Percentiles rank a stretch among this genome's conserved stretches.
Conservation (phyloP, 139 green algal species). For the Diplosphaera chodatii region DNA sequence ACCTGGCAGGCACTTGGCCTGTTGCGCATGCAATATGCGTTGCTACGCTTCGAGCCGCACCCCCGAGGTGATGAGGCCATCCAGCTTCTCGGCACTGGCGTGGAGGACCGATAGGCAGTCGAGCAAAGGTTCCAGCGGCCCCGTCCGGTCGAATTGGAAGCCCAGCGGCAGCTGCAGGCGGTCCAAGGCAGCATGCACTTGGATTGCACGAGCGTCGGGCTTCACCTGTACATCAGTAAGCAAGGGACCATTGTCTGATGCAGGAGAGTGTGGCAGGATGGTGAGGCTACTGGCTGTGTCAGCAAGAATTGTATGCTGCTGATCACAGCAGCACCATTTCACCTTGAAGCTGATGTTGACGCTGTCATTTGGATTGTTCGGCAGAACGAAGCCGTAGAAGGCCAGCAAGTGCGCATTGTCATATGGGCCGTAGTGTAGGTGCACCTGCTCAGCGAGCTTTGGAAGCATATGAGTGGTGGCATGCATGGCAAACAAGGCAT, state of each 20-base stretch:
- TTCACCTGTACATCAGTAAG: neutral
- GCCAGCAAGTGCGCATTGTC: conserved; percentile 57
- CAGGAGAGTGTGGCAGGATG: no score
- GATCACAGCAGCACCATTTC: no score
- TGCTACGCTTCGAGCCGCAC: neutral
- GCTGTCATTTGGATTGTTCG: conserved; percentile 42
- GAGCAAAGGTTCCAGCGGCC: neutral
- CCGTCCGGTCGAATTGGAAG: no score
- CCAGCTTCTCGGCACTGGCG: neutral
- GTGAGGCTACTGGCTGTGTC: no score
- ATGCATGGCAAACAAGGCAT: no score
- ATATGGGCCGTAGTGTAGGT: conserved; percentile 58
- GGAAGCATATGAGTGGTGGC: no score
- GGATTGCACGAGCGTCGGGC: neutral
- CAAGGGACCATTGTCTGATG: no score
- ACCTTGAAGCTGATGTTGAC: conserved; percentile 2
- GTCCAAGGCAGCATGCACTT: neutral
- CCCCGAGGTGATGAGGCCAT: neutral
- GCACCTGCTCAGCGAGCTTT: conserved; percentile 7
- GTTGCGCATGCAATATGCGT: no score
- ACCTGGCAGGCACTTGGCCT: no score
- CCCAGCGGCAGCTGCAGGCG: neutral
- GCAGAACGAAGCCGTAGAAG: conserved; percentile 65
- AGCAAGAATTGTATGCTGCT: no score
- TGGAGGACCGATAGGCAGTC: neutral